A percentile compares a stretch with the other conserved stretches of the same genome.
These are phyloP conservation scores for Tremella fuciformis DNA, from an alignment of 768 basidiomycete genomes.

Conservation along the genomic window DNA sequence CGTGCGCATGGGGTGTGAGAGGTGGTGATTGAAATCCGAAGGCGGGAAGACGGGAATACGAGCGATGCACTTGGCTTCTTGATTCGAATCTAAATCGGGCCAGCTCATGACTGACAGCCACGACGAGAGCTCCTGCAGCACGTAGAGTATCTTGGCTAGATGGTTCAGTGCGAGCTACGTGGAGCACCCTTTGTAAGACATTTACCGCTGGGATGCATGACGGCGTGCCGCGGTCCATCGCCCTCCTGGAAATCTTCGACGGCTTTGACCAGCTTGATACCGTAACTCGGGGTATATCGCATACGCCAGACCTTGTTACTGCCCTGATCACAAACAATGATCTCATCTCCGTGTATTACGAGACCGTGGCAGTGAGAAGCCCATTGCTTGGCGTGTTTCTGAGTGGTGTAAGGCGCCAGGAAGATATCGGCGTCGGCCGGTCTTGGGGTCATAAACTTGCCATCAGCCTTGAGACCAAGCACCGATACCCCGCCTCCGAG, in stretches of 20 bases:
- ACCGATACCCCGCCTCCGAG: conserved; percentile 21
- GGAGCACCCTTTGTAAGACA: background rate
- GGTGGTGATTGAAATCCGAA: conserved; percentile 7
- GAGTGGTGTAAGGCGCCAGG: conserved; percentile 10
- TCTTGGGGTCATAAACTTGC: conserved; percentile 10
- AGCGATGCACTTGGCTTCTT: conserved; percentile 11
- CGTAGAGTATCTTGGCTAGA: conserved; percentile 17
- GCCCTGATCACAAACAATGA: conserved; percentile 32
- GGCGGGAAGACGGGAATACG: conserved; percentile 25
- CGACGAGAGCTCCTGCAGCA: conserved; percentile 31
- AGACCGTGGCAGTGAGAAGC: conserved; percentile 31
- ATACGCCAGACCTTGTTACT: conserved; percentile 31
- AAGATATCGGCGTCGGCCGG: conserved; percentile 12
- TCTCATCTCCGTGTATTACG: conserved; percentile 20
- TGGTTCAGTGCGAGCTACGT: background rate
- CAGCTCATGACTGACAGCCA: conserved; percentile 22
- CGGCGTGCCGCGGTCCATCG: conserved; percentile 37
- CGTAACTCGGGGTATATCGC: conserved; percentile 10
- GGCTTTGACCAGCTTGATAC: conserved; percentile 4
- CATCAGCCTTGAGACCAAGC: conserved; percentile 15
- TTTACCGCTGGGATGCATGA: conserved; percentile 34
- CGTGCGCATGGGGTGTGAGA: conserved; percentile 12
- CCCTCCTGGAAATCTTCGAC: conserved; percentile 24
- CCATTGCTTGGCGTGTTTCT: conserved; percentile 28
- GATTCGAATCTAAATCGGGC: background rate